Evolutionary conservation across 2,329 filamentous ascomycete genomes (phyloP), one percentile per base, ranked within the genome.

Genomic region (Clarireedia hainanense): DNA sequence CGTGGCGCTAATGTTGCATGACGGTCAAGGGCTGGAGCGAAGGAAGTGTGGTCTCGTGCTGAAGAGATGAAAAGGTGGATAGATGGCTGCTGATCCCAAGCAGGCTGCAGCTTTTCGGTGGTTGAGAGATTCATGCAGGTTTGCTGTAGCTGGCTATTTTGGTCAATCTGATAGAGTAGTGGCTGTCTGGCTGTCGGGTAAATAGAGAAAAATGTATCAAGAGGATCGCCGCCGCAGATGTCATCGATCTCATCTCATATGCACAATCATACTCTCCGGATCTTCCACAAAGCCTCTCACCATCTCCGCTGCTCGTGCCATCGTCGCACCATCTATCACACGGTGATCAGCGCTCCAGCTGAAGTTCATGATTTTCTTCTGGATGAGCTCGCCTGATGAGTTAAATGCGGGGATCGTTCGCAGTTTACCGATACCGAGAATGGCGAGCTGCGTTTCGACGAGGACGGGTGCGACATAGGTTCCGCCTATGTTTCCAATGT

Each of bases 311-410:
- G 92, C 92, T 63, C 91, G 80, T 20, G 94, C 94, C 81, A 96
- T 90, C 58, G 91, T 96, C 47, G 92, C 92, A 2, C 94, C 94
- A 72, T 99, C 94, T 47, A 97, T 84, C 53, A 97, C 88, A 20
- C 94, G 79, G 72, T 99, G 94, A 72, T 97, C 91, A 5, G 92
- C 92, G 70, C 89, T 92, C 92, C 92, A 97, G 73, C 91, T 97
- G 65, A 97, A 90, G 68, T 95, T 91, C 69, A 86, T 86, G 59
- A 95, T 80, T 67, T 95, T 86, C 70, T 84, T 88, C 72, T 82
- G 84, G 12, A 91, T 78, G 12, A 97, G 75, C 30, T 72, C 69
- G 6, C 64, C 68, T 1, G 72, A 68, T 2, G 74, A 72, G 56
- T 76, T 74, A 71, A 97, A 97, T 2, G 89, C 86, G 10, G 94